Evolutionary conservation across 257 asterid species (phyloP), one percentile per base, ranked within the genome.

Genomic region (Salvia miltiorrhiza): DNA sequence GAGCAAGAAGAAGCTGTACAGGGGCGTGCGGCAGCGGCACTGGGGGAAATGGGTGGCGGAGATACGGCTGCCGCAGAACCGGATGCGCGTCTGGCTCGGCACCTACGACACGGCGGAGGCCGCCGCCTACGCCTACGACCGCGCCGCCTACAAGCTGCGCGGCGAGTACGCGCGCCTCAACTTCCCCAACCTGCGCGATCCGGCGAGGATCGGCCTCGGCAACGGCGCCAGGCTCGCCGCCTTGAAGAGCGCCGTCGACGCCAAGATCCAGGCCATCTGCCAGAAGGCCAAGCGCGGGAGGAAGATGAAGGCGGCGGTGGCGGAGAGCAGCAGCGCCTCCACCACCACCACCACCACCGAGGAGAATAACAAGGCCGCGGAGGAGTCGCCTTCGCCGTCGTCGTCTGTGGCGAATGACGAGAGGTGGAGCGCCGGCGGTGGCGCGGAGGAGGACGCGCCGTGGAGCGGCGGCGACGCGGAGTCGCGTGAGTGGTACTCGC

Each of bases 1-100:
- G n/a, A 66, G 66, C 72, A 91, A 86, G 93, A 87, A 86, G 19
- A 94, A 94, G 75, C 80, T 94, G 0, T 94, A 94, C 77, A 75
- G 99, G 33, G 99, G 99, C 0, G 97, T 94, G n/a, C 75, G 99
- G 72, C 97, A 94, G 82, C 80, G 99, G 84, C 97, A 94, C 66
- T 94, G 99, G 99, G 97, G 99, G 1, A 94, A 87, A 52, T 94
- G 99, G 99, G 99, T 94, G 9, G 97, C 99, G 4, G 99, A 94
- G 53, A 94, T 91, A 16, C 73, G 99, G 21, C 90, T 94, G 23
- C 99, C 99, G 3, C 96, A 90, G 76, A 94, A 94, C 74, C 69
- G 99, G 67, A 82, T 85, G 85, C 77, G 97, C 69, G 96, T 94
- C 5, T 94, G 99, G 99, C 83, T 93, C 0, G 99, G 99, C 17